Percentiles rank a stretch among this genome's conserved stretches.
These are phyloP conservation scores for Mrakia blollopis DNA, from an alignment of 768 basidiomycete species.

Conservation along the genomic window DNA sequence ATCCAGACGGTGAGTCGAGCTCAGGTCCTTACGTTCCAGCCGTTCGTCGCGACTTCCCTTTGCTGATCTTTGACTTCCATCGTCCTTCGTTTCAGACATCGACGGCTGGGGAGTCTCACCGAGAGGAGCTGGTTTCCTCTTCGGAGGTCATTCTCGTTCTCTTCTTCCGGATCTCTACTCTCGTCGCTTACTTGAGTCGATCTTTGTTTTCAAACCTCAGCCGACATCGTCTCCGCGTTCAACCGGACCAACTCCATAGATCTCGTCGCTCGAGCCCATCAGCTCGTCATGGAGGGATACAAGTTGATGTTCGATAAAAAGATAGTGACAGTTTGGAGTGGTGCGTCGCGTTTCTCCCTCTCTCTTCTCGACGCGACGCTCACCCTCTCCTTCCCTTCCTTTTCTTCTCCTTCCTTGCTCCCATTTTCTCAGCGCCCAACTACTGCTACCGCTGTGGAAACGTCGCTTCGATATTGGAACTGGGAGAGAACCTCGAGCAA, in stretches of 20 bases:
- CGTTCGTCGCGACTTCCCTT: not conserved
- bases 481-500: constrained; percentile 60
- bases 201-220: not conserved
- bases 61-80: not conserved
- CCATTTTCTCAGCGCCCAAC: constrained; percentile 97
- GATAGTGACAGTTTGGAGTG: constrained; percentile 3
- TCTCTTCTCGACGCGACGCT: not conserved
- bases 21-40: not conserved
- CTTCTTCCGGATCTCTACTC: too few relatives aligned
- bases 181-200: not conserved
- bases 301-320: constrained; percentile 44
- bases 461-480: constrained; percentile 99
- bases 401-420: constrained; percentile 99
- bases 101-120: constrained; percentile 99
- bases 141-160: constrained; percentile 74
- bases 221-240: constrained; percentile 21
- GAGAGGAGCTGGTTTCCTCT: constrained; percentile 96
- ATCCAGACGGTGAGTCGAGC: constrained; percentile 66
- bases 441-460: constrained; percentile 99
- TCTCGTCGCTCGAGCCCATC: constrained; percentile 87
- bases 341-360: not conserved
- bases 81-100: constrained; percentile 51
- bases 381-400: constrained; percentile 58
- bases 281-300: constrained; percentile 87
- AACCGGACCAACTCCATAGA: constrained; percentile 97